Conservation (phyloP, 768 basidiomycete genomes). For the Tulasnella sp. region DNA sequence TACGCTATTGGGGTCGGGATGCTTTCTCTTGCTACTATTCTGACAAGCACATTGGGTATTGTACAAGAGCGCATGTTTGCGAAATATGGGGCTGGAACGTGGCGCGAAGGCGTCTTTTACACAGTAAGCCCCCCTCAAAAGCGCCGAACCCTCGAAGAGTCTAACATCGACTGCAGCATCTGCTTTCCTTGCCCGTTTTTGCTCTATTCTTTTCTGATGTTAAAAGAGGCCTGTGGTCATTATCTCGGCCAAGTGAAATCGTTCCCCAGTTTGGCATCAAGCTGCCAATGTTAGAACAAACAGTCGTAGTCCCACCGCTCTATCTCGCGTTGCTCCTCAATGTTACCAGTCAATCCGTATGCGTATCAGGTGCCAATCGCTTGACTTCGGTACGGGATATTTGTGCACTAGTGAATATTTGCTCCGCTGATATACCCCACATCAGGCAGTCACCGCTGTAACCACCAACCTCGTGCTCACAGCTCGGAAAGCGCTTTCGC, state of each 20-base stretch:
- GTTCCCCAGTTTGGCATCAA: slow-evolving; percentile 52
- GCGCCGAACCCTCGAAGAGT: neutral
- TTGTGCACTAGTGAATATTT: neutral
- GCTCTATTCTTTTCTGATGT: slow-evolving; percentile 53
- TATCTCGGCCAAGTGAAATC: neutral
- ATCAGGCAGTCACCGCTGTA: slow-evolving; percentile 72
- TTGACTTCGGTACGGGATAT: slow-evolving; percentile 66
- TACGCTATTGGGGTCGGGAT: slow-evolving; percentile 72
- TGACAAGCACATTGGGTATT: slow-evolving; percentile 69
- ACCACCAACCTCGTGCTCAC: slow-evolving; percentile 83
- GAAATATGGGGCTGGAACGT: slow-evolving; percentile 67
- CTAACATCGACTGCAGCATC: slow-evolving; percentile 55
- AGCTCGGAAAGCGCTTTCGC: slow-evolving; percentile 75
- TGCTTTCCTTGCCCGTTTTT: slow-evolving; percentile 77
- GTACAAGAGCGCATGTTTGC: slow-evolving; percentile 78
- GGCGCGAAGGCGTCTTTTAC: slow-evolving; percentile 86
- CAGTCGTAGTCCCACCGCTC: slow-evolving; percentile 44
- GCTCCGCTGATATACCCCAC: neutral
- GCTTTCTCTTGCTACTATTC: slow-evolving; percentile 65
- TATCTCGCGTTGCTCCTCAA: slow-evolving; percentile 65
- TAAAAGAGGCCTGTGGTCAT: slow-evolving; percentile 26
- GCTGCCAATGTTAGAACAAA: neutral
- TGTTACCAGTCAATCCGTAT: slow-evolving; percentile 74
- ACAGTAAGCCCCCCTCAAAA: slow-evolving; percentile 54
- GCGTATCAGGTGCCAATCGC: slow-evolving; percentile 80